Conservation (phyloP, 495 filamentous ascomycete genomes). For the Penicillium lagena region DNA sequence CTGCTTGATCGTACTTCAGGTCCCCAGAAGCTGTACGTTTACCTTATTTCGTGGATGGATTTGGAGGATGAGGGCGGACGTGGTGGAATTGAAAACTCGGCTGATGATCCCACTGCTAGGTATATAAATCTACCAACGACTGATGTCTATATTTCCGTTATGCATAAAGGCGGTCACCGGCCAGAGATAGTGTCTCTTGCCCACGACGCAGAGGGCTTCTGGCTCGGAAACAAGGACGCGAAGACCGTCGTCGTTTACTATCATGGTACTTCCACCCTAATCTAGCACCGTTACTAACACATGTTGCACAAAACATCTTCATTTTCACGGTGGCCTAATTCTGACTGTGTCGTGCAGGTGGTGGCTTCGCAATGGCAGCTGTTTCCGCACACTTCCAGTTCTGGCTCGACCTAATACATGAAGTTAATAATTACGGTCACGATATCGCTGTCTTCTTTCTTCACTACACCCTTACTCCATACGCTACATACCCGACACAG, state of each 20-base stretch:
- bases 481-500: slow-evolving; percentile 49
- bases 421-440: slow-evolving; percentile 34
- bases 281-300: background rate
- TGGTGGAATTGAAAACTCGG: background rate
- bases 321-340: background rate
- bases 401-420: slow-evolving; percentile 33
- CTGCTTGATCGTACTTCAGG: slow-evolving; percentile 13
- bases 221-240: slow-evolving; percentile 51
- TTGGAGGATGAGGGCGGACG: background rate
- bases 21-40: slow-evolving; percentile 30
- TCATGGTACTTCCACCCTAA: slow-evolving; percentile 39
- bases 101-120: slow-evolving; percentile 13
- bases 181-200: slow-evolving; percentile 43
- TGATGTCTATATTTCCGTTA: slow-evolving; percentile 36
- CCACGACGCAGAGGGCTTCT: slow-evolving; percentile 47
- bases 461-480: slow-evolving; percentile 53
- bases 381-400: slow-evolving; percentile 38
- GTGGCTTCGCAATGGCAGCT: slow-evolving; percentile 49
- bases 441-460: slow-evolving; percentile 46
- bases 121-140: slow-evolving; percentile 31
- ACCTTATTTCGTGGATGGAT: background rate
- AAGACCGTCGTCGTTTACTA: slow-evolving; percentile 54
- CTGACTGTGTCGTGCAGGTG: slow-evolving; percentile 42
- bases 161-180: slow-evolving; percentile 37
- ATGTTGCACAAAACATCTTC: background rate